Base-by-base conservation (phyloP, 352 stramenopile genomes). In the Blastocystis hominis region DNA sequence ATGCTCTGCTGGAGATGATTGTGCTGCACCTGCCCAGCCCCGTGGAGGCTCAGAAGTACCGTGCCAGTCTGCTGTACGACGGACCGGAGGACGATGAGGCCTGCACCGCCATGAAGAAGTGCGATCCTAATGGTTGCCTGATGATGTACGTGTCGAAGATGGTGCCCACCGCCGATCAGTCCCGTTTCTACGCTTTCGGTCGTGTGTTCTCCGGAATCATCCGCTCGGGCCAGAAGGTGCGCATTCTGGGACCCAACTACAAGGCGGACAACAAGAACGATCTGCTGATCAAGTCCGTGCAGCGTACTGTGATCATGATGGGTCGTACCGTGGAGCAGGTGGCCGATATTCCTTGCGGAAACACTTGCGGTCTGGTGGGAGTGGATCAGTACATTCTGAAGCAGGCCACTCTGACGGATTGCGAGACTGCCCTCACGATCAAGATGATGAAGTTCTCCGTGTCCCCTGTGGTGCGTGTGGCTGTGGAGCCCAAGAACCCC, bases 121-220 rank as follows among this genome's bases (percentile, higher is more conserved):
- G 96, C 89, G 96, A 99, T 91, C 97, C 97, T 80, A 95, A 95
- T 90, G 95, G 95, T 88, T 95, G 95, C 72, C 91, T 99, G 30
- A 97, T 97, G 91, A 98, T 98, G 97, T 99, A 99, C 94, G 95
- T 99, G 89, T 98, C 95, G 24, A 99, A 99, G 94, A 99, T 99
- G 96, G 95, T 99, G 88, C 96, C 97, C 88, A 98, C 96, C 70
- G 94, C 91, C 46, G 97, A 98, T 91, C 97, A 98, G 92, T 95
- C 95, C 84, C 94, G 96, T 90, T 99, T 99, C 94, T 98, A 98
- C 91, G 97, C 95, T 69, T 99, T 99, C 91, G 97, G 97, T 89
- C 96, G 97, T 93, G 97, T 99, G 86, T 99, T 99, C 89, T 96
- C 96, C 69, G 97, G 97, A 91, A 98, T 95, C 90, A 97, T 99